These are phyloP conservation scores for Neofusicoccum cordaticola DNA, from an alignment of 2,329 filamentous ascomycete genomes.

Conservation along the genomic window DNA sequence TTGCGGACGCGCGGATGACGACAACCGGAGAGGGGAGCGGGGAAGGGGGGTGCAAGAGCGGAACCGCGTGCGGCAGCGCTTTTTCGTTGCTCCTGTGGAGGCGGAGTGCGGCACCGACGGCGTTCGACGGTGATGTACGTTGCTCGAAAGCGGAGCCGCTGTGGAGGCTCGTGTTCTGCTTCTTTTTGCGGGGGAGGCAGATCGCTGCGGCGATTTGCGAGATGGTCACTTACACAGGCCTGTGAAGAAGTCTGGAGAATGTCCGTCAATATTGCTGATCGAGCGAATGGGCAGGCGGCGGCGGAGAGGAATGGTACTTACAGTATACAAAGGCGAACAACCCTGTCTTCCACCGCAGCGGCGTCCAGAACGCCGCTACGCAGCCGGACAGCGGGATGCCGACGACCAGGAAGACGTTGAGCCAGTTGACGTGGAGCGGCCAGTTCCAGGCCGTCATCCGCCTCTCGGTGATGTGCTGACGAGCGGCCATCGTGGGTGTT, in stretches of 20 bases:
- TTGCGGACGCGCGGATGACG: no score
- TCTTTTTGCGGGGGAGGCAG: neutral
- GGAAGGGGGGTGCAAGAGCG: no score
- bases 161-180: no score
- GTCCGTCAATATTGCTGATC: neutral
- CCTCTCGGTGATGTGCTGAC: slow-evolving; percentile 71
- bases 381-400: slow-evolving; percentile 72
- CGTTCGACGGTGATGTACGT: no score
- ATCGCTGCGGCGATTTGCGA: neutral
- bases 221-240: slow-evolving; percentile 49
- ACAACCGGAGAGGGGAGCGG: no score
- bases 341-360: slow-evolving; percentile 67
- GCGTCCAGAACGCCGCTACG: slow-evolving; percentile 72
- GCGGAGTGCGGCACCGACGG: no score
- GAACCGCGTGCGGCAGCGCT: no score
- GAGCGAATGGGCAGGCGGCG: neutral
- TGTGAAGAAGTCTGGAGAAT: slow-evolving; percentile 63
- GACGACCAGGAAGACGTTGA: slow-evolving; percentile 80
- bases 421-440: slow-evolving; percentile 92
- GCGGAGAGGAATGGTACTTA: neutral
- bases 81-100: no score
- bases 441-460: slow-evolving; percentile 80
- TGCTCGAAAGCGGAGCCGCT: no score
- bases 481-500: slow-evolving; percentile 2
- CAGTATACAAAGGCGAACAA: slow-evolving; percentile 72